These are phyloP conservation scores for Coemansia sp. DNA, from an alignment of 192 early-diverging fungal genomes.

Conservation along the genomic window DNA sequence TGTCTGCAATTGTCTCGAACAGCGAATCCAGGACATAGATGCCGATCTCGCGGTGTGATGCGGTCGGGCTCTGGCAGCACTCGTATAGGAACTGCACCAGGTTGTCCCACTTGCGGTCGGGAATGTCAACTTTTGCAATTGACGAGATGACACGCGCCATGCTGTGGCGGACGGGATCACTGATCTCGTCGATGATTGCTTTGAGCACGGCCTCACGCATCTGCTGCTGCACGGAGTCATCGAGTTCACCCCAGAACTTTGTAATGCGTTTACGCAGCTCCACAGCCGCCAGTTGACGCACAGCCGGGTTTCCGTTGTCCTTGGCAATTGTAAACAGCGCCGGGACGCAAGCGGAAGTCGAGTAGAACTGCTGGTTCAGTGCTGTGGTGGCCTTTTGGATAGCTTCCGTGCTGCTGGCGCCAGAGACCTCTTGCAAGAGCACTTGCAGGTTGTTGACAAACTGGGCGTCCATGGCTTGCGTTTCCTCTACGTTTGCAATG, in stretches of 20 bases:
- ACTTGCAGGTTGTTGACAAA: slow-evolving; percentile 59
- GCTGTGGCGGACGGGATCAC: slow-evolving; percentile 68
- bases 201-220: slow-evolving; percentile 72
- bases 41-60: slow-evolving; percentile 81
- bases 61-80: slow-evolving; percentile 69
- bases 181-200: slow-evolving; percentile 70
- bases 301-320: slow-evolving; percentile 61
- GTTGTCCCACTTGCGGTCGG: slow-evolving; percentile 73
- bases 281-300: slow-evolving; percentile 86
- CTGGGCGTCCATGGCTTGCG: slow-evolving; percentile 49
- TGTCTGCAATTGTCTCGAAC: slow-evolving; percentile 82
- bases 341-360: slow-evolving; percentile 70
- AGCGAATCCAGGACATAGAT: slow-evolving; percentile 82
- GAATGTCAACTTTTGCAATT: slow-evolving; percentile 78
- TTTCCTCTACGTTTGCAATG: neutral
- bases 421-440: slow-evolving; percentile 57
- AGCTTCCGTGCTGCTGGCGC: slow-evolving; percentile 58
- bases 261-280: slow-evolving; percentile 82
- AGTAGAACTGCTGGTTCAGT: slow-evolving; percentile 74
- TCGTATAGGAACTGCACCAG: slow-evolving; percentile 77
- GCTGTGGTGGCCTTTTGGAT: slow-evolving; percentile 67
- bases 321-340: slow-evolving; percentile 74
- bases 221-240: slow-evolving; percentile 53
- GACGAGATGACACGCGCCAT: slow-evolving; percentile 88
- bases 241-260: slow-evolving; percentile 75